Conservation (phyloP, 768 basidiomycete species). For the Fomitopsis pulvina region DNA sequence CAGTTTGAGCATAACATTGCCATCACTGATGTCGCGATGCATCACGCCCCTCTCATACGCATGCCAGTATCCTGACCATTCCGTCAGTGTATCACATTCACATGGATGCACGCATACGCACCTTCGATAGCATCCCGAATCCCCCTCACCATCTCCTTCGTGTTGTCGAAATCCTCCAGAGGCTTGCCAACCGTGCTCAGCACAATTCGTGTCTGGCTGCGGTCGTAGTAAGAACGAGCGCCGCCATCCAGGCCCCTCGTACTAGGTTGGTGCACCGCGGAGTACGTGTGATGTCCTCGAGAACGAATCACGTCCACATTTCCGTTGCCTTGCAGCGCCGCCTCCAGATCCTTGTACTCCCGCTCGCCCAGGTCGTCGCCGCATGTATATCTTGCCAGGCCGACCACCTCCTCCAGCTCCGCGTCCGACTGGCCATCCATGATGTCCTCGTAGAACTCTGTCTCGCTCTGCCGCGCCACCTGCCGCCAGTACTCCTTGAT, state of each 20-base stretch:
- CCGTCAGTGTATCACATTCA: background rate
- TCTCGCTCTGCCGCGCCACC: constrained; percentile 3
- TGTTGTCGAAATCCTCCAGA: constrained; percentile 5
- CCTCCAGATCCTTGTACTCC: too few species aligned
- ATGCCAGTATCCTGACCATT: background rate
- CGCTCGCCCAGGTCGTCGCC: too few species aligned
- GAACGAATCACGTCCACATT: background rate
- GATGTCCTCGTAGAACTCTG: constrained; percentile 1
- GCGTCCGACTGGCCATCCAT: too few species aligned
- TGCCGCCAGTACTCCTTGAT: constrained; percentile 13
- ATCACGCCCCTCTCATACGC: constrained; percentile 5
- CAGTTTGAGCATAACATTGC: constrained; percentile 9
- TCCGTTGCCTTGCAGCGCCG: too few species aligned
- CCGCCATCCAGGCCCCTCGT: background rate
- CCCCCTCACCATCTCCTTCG: constrained; percentile 2
- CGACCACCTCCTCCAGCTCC: too few species aligned
- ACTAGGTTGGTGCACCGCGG: too few species aligned
- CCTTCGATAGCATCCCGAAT: constrained; percentile 10
- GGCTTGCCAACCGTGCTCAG: constrained; percentile 5
- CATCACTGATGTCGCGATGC: constrained; percentile 12
- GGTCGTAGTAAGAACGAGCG: too few species aligned
- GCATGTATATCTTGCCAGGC: too few species aligned
- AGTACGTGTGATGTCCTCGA: background rate
- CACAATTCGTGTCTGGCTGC: constrained; percentile 9
- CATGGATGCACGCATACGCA: background rate